Evolutionary conservation across 2,329 filamentous ascomycete species (phyloP), one percentile per base, ranked within the genome.

Genomic region (Sordariomycetes sp.): DNA sequence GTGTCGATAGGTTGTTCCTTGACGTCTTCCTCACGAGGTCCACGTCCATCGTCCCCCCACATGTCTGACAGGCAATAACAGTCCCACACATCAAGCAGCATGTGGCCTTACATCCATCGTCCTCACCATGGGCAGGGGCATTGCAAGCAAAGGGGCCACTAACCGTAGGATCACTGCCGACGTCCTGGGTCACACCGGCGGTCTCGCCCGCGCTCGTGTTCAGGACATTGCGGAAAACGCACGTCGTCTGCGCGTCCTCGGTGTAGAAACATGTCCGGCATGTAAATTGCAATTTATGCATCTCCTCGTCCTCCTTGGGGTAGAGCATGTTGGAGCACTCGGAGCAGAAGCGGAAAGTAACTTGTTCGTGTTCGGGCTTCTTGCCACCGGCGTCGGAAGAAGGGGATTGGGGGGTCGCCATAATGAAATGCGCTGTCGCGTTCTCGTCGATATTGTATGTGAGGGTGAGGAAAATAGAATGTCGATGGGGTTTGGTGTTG

Each of bases 311-410:
- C 68, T 98, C 93, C 63, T 93, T 92, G 33, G 92, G 92, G 55
- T 96, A 96, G 36, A 98, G 72, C 75, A 98, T 84, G 70, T 98
- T 98, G 50, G 88, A 94, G 67, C 92, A 98, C 72, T 98, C 92
- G 49, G 86, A 87, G 69, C 92, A 98, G 72, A 98, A 98, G 53
- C 86, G 82, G 63, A 96, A 98, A 31, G 86, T 87, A 60, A 96
- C 88, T 59, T 94, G 86, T 63, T 90, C 79, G 44, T 68, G 65
- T 63, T 90, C 79, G 44, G 68, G 65, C 46, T 66, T 66, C 50
- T 69, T 70, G 48, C 68, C 70, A 46, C 70, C 64, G 39, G 52
- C 58, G 43, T 63, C 50, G 21, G 61, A 59, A 35, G 55, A 54
- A 30, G 62, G 70, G 19, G 72, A 69, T 41, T 69, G 63, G 21